Evolutionary conservation across 495 filamentous ascomycete genomes (phyloP), one percentile per base, ranked within the genome.

Genomic region (Darksidea phi): DNA sequence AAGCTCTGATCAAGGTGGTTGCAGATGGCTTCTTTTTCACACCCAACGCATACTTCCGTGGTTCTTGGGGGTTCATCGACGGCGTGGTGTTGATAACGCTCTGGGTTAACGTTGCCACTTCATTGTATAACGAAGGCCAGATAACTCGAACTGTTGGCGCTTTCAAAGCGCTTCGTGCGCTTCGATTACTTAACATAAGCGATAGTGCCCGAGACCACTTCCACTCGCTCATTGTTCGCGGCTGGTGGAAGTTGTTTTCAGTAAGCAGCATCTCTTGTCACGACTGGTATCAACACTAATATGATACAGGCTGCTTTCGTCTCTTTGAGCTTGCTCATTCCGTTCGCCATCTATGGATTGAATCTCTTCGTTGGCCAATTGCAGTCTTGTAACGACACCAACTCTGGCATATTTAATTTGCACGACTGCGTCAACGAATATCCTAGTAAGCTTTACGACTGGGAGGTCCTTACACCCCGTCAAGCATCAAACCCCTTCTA

Each of bases 11-110:
- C 77, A 97, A 97, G 74, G 86, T 97, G 36, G 84, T 99, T 61
- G 94, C 94, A 0, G 94, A 99, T 77, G 94, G 94, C 18, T 89
- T 96, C 68, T 92, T 97, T 73, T 97, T 87, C 84, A 96, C 94
- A 0, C 94, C 94, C 0, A 97, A 99, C 76, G 95, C 94, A 4
- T 99, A 95, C 66, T 94, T 96, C 73, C 84, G 94, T 61, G 88
- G 94, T 61, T 93, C 92, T 0, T 99, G 94, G 94, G 94, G 94
- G 24, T 86, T 96, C 56, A 97, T 99, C 57, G 94, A 99, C 71
- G 94, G 88, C 24, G 68, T 97, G 51, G 94, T 99, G 58, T 79
- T 99, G 47, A 73, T 96, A 57, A 97, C 94, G 0, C 85, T 99
- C 6, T 99, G 94, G 94, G 88, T 96, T 69, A 97, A 92, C 69